Evolutionary conservation across 192 early-diverging fungal genomes (phyloP).

Genomic region (Chytriomyces sp.): DNA sequence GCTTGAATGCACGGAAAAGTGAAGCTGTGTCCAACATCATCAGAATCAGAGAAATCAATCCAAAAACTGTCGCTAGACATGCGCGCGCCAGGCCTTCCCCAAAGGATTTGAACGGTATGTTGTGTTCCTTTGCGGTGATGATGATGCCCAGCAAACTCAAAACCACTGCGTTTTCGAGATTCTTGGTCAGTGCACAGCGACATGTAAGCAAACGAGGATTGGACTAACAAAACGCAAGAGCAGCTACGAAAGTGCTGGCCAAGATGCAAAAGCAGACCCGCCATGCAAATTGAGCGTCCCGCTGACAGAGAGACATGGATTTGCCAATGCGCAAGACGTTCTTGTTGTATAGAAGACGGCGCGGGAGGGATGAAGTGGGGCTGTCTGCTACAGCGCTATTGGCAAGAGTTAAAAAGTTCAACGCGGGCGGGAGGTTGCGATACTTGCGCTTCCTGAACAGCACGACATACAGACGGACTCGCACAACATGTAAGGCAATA

Average conservation of each 20-base stretch:
- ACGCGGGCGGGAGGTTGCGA: too few relatives aligned
- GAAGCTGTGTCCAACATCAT: background rate
- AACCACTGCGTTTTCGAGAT: background rate
- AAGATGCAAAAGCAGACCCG: background rate
- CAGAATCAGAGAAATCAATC: background rate
- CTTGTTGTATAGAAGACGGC: background rate
- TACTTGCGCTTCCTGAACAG: too few relatives aligned
- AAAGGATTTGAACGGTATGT: constrained; percentile 3
- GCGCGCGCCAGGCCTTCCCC: constrained; percentile 30
- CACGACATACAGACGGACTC: too few relatives aligned
- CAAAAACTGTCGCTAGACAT: constrained; percentile 16
- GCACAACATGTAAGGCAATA: too few relatives aligned
- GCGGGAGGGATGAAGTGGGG: background rate
- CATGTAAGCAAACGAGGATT: background rate
- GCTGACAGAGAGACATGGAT: background rate
- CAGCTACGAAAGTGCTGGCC: background rate
- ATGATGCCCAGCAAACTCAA: constrained; percentile 8
- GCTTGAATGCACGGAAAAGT: background rate
- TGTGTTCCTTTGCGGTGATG: background rate
- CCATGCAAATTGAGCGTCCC: background rate
- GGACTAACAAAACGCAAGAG: background rate
- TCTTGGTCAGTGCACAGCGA: background rate
- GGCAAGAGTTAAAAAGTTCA: too few relatives aligned
- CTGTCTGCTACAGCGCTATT: too few relatives aligned
- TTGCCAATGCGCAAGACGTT: background rate